These are phyloP conservation scores for Mycena leptocephala DNA, from an alignment of 768 basidiomycete genomes.

Conservation along the genomic window DNA sequence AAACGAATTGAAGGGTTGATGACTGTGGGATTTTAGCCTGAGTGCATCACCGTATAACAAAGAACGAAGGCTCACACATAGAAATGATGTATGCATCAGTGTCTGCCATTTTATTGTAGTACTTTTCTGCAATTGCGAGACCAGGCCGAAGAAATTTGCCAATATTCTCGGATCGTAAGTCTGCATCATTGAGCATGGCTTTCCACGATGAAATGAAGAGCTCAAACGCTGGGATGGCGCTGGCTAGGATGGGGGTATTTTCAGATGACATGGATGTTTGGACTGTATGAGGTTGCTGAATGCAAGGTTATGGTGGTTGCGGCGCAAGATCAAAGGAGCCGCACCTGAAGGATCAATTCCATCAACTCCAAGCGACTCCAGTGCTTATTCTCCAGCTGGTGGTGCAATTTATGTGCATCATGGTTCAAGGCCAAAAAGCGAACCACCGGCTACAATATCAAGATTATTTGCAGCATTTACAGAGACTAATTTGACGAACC, in stretches of 20 bases:
- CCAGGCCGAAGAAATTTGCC: constrained; percentile 5
- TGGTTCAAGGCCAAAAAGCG: constrained; percentile 26
- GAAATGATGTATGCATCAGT: no score
- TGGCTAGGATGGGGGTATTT: constrained; percentile 38
- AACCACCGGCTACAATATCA: not conserved
- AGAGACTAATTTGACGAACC: not conserved
- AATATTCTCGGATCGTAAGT: not conserved
- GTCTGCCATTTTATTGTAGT: not conserved
- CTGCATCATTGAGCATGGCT: constrained; percentile 1
- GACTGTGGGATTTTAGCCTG: not conserved
- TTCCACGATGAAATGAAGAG: constrained; percentile 38
- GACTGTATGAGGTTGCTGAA: constrained; percentile 29
- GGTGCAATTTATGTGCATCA: constrained; percentile 22
- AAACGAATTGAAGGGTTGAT: constrained; percentile 3
- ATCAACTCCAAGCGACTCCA: constrained; percentile 35
- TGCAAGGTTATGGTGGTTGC: constrained; percentile 1
- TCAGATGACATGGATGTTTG: constrained; percentile 38
- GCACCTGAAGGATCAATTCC: constrained; percentile 30
- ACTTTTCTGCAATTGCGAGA: not conserved
- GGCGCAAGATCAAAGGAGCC: not conserved
- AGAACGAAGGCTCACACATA: not conserved
- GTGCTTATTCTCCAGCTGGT: constrained; percentile 26
- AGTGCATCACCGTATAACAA: not conserved
- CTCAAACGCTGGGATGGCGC: constrained; percentile 41
- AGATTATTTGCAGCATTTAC: not conserved